These are phyloP conservation scores for Lathyrus aphaca DNA, from an alignment of 306 rosid species.

Conservation along the genomic window DNA sequence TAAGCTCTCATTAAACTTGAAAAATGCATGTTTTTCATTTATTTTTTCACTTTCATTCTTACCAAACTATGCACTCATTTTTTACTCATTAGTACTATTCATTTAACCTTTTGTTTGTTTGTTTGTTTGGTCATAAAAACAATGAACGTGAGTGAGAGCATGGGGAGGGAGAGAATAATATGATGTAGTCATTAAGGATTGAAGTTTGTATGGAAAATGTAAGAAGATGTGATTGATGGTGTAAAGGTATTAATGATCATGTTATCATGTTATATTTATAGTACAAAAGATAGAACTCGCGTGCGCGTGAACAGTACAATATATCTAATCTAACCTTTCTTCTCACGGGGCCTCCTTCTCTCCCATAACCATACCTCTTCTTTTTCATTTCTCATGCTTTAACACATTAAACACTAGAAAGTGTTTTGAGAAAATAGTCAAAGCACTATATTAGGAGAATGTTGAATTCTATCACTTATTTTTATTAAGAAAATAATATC, in stretches of 20 bases:
- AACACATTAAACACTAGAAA: too few relatives aligned
- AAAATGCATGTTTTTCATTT: too few relatives aligned
- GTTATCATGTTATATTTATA: constrained; percentile 52
- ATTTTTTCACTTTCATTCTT: too few relatives aligned
- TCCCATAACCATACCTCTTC: neutral
- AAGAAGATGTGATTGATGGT: constrained; percentile 41
- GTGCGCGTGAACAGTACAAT: constrained; percentile 62
- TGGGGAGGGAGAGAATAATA: constrained; percentile 3
- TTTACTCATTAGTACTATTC: too few relatives aligned
- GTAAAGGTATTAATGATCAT: constrained; percentile 55
- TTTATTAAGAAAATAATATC: too few relatives aligned
- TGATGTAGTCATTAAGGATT: constrained; percentile 3
- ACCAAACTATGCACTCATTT: too few relatives aligned
- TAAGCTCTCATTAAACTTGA: too few relatives aligned
- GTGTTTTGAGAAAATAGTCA: too few relatives aligned
- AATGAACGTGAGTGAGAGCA: neutral
- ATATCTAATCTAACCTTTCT: neutral
- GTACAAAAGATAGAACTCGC: constrained; percentile 49
- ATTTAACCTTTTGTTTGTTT: too few relatives aligned
- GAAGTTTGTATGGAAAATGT: neutral
- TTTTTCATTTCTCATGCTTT: neutral
- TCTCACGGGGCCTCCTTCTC: neutral
- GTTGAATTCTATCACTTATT: too few relatives aligned
- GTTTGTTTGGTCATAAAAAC: too few relatives aligned
- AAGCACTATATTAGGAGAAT: too few relatives aligned